Evolutionary conservation across 495 filamentous ascomycete genomes (phyloP).

Genomic region (Neurospora sp.): DNA sequence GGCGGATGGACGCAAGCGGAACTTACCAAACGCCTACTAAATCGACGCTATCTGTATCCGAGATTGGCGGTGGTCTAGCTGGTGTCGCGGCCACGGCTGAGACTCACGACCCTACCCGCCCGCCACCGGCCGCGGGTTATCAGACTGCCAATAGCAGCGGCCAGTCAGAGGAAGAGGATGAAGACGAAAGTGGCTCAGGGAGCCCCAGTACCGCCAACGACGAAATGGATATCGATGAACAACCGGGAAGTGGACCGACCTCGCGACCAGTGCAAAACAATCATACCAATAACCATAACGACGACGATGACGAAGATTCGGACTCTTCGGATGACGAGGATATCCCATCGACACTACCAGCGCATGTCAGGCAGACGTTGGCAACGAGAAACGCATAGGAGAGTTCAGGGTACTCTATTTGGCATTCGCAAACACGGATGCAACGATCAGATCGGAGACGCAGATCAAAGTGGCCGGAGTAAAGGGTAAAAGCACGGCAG

Average conservation of each 20-base stretch:
- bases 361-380: constrained; percentile 11
- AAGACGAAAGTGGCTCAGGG: not conserved
- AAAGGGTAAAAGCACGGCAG: no score
- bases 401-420: not conserved
- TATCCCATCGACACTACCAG: constrained; percentile 32
- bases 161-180: not conserved
- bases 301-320: constrained; percentile 20
- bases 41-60: constrained; percentile 20
- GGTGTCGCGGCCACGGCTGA: constrained; percentile 23
- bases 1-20: constrained; percentile 14
- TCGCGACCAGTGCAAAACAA: not conserved
- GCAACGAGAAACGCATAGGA: constrained; percentile 2
- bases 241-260: not conserved
- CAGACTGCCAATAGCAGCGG: constrained; percentile 6
- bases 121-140: not conserved
- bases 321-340: constrained; percentile 31
- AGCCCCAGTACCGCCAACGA: not conserved
- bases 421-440: not conserved
- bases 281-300: not conserved
- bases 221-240: not conserved
- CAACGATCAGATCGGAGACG: not conserved
- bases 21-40: constrained; percentile 13
- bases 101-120: constrained; percentile 21
- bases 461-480: no score
- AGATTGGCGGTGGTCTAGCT: constrained; percentile 22